Evolutionary conservation across 2,329 filamentous ascomycete species (phyloP).

Genomic region (Pseudopyricularia cyperi): DNA sequence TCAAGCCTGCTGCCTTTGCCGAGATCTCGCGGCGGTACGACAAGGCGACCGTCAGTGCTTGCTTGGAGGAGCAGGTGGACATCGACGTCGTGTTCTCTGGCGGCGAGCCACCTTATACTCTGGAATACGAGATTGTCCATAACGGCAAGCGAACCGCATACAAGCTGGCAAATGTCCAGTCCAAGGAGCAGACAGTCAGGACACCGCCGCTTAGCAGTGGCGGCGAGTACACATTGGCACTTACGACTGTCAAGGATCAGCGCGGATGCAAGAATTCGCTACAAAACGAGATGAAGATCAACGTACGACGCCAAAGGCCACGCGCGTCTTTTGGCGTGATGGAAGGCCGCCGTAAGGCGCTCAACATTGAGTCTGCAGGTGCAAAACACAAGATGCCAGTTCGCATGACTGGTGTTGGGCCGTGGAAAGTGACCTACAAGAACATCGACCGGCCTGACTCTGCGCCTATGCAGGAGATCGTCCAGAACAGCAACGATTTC

Average conservation of each 20-base stretch:
- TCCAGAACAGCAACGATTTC: slow-evolving; percentile 50
- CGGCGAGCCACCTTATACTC: slow-evolving; percentile 74
- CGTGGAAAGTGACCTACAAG: slow-evolving; percentile 69
- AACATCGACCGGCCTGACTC: slow-evolving; percentile 36
- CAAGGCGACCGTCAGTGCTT: slow-evolving; percentile 49
- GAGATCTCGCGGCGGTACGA: slow-evolving; percentile 39
- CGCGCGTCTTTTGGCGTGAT: slow-evolving; percentile 75
- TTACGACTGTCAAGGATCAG: slow-evolving; percentile 77
- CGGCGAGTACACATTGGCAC: slow-evolving; percentile 77
- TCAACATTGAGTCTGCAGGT: slow-evolving; percentile 56
- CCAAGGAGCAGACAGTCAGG: slow-evolving; percentile 53
- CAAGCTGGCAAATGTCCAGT: slow-evolving; percentile 49
- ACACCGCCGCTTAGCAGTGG: slow-evolving; percentile 66
- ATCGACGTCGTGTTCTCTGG: slow-evolving; percentile 56
- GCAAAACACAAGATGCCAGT: slow-evolving; percentile 64
- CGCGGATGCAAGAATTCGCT: slow-evolving; percentile 77
- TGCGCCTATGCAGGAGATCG: slow-evolving; percentile 21
- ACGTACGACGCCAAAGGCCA: slow-evolving; percentile 78
- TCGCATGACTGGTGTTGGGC: slow-evolving; percentile 70
- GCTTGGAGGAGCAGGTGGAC: slow-evolving; percentile 68
- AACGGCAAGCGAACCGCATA: slow-evolving; percentile 71
- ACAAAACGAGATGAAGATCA: slow-evolving; percentile 73
- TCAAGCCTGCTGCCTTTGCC: slow-evolving; percentile 84
- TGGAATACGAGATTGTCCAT: slow-evolving; percentile 90
- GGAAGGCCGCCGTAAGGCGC: slow-evolving; percentile 63